Evolutionary conservation across 2,329 filamentous ascomycete species (phyloP).

Genomic region (Chaetomium sp.): DNA sequence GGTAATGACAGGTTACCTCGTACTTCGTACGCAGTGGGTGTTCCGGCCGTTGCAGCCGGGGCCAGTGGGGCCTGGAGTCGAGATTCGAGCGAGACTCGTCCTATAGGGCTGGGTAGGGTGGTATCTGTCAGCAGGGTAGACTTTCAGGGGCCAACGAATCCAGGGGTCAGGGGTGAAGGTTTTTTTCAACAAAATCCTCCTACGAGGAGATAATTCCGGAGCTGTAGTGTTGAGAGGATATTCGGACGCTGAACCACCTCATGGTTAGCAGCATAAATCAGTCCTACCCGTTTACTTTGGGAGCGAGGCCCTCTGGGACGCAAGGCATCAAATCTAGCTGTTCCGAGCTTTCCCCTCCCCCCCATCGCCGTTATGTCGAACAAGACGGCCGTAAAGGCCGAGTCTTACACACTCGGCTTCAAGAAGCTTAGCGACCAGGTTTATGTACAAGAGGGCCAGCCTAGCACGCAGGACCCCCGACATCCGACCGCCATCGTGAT

Average conservation of each 20-base stretch:
- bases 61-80: neutral
- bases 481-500: slow-evolving; percentile 44
- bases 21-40: too few relatives aligned
- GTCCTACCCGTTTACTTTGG: too few relatives aligned
- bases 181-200: slow-evolving; percentile 7
- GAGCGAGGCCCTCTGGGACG: too few relatives aligned
- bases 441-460: slow-evolving; percentile 30
- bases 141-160: neutral
- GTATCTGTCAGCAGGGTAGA: neutral
- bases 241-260: too few relatives aligned
- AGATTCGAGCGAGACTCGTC: neutral
- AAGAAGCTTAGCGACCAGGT: slow-evolving; percentile 41
- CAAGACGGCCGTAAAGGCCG: slow-evolving; percentile 4
- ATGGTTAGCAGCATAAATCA: too few relatives aligned
- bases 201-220: neutral
- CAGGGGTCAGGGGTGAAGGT: neutral
- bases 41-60: too few relatives aligned
- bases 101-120: neutral
- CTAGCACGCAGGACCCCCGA: slow-evolving; percentile 4
- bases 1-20: neutral
- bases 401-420: slow-evolving; percentile 37
- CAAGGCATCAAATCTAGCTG: too few relatives aligned
- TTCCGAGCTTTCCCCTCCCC: neutral
- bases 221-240: neutral
- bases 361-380: neutral